phyloP scores from a whole-genome alignment of 257 asterid species.

The Haberlea rhodopensis region DNA sequence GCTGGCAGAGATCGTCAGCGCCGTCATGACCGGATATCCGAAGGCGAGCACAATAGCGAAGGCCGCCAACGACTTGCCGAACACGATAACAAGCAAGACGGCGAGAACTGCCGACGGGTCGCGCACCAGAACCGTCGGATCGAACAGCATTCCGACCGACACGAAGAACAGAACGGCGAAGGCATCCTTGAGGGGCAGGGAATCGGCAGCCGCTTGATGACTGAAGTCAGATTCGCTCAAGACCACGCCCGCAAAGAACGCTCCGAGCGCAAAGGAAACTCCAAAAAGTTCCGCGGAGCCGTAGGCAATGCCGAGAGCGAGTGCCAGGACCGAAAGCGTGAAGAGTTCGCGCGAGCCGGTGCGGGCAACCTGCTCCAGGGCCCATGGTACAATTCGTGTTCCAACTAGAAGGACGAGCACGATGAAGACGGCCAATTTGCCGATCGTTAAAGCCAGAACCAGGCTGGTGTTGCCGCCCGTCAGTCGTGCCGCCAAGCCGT shows the following conservation, averaged over 20 bases:
- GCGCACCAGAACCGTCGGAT: neutral
- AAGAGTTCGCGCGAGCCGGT: neutral
- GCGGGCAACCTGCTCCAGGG: neutral
- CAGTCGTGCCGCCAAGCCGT: no score
- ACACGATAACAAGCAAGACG: neutral
- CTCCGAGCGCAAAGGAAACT: neutral
- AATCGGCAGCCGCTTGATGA: neutral
- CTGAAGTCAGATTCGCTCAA: neutral
- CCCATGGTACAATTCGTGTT: neutral
- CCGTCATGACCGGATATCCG: neutral
- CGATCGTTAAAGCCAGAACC: no score
- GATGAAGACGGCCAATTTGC: neutral
- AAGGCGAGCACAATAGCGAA: neutral
- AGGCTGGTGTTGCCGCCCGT: no score
- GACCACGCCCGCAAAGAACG: slow-evolving; percentile 4
- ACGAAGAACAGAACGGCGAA: neutral
- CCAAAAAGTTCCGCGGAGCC: neutral
- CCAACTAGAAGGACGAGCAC: neutral
- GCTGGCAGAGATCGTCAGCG: no score
- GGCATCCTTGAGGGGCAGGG: neutral
- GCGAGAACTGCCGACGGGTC: neutral
- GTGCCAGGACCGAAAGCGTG: neutral
- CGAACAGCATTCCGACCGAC: neutral
- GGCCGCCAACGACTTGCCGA: slow-evolving; percentile 1
- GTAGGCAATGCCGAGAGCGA: neutral